A percentile compares a stretch with the other conserved stretches of the same genome.
Conservation (phyloP, 495 filamentous ascomycete species). For the Penicillium desertorum region DNA sequence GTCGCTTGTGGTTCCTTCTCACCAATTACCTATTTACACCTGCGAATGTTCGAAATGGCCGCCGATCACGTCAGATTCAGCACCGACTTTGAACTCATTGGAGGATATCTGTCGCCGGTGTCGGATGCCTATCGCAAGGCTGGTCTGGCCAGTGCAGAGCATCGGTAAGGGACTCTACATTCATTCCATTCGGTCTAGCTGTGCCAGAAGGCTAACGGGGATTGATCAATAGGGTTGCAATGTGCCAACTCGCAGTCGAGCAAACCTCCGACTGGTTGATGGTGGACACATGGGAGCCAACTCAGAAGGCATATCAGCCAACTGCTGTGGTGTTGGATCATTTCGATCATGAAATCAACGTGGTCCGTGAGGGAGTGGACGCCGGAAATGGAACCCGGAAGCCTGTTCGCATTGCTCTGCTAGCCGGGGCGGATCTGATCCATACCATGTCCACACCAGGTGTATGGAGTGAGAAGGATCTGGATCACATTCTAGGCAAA, state of each 20-base stretch:
- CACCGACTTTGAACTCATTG: conserved; percentile 82
- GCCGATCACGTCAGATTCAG: conserved; percentile 77
- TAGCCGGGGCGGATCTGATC: conserved; percentile 81
- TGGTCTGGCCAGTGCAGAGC: conserved; percentile 72
- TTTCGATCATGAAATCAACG: conserved; percentile 85
- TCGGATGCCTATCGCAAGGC: conserved; percentile 90
- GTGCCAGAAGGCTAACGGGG: conserved; percentile 9
- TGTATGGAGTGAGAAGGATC: conserved; percentile 79
- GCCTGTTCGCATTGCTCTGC: conserved; percentile 67
- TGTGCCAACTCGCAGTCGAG: conserved; percentile 81
- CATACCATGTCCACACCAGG: conserved; percentile 77
- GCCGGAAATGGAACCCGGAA: conserved; percentile 58
- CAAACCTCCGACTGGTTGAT: conserved; percentile 74
- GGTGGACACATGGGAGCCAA: conserved; percentile 80
- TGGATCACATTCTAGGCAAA: conserved; percentile 81
- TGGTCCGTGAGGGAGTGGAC: conserved; percentile 70
- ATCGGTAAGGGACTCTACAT: conserved; percentile 52
- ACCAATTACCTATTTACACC: conserved; percentile 77
- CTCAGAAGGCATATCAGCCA: conserved; percentile 77
- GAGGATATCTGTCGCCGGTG: conserved; percentile 77
- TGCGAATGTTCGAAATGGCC: conserved; percentile 94
- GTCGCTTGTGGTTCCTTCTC: conserved; percentile 92
- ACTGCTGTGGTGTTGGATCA: conserved; percentile 88
- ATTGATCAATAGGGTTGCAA: conserved; percentile 40
- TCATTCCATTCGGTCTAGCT: background rate